These are phyloP conservation scores for Kipferlia bialata DNA, from an alignment of 78 protist genomes.

Conservation along the genomic window DNA sequence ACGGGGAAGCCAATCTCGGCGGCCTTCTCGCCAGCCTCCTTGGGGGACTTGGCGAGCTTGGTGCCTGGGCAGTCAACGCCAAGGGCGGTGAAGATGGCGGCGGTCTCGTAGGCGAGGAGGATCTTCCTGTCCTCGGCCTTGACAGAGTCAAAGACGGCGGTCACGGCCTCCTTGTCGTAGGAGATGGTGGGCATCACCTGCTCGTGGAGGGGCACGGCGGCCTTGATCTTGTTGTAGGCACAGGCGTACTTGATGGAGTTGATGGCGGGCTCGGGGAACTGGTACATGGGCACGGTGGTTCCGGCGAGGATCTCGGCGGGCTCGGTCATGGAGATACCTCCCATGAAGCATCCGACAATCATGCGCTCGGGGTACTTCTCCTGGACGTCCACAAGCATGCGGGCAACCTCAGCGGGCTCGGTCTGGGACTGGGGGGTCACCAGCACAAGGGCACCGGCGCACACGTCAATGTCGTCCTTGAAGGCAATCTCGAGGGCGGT, in stretches of 20 bases:
- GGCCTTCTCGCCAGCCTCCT: conserved; percentile 18
- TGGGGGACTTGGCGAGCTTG: conserved; percentile 8
- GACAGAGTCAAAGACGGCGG: background rate
- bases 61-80: background rate
- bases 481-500: conserved; percentile 1
- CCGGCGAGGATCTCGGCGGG: conserved; percentile 3
- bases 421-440: conserved; percentile 37
- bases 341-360: conserved; percentile 18
- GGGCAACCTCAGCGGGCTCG: conserved; percentile 31
- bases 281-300: conserved; percentile 22
- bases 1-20: conserved; percentile 22
- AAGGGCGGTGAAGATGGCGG: conserved; percentile 6
- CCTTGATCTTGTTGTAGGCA: background rate
- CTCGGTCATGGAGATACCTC: conserved; percentile 12
- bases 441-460: conserved; percentile 18
- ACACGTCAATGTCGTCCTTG: conserved; percentile 9
- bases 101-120: conserved; percentile 30
- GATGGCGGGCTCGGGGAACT: conserved; percentile 30
- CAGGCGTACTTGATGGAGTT: background rate
- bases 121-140: background rate
- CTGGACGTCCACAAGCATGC: background rate
- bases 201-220: background rate
- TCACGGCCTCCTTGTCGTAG: conserved; percentile 3
- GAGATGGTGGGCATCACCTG: background rate
- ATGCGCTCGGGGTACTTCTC: background rate